Base-by-base conservation (phyloP, 2,329 filamentous ascomycete species). In the Hirsutella thompsonii region DNA sequence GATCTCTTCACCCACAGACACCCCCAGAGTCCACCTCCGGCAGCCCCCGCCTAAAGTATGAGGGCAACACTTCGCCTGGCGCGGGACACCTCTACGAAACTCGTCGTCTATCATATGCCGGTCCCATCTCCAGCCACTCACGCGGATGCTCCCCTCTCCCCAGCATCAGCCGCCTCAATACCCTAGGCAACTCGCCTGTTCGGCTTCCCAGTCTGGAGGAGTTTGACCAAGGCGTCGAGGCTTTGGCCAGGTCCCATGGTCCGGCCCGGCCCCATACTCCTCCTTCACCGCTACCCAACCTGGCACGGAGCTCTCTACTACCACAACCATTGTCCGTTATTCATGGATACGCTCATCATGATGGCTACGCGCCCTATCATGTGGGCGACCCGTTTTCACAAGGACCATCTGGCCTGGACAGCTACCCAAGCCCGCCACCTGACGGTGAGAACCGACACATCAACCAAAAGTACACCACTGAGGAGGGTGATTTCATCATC, bases 401-500 rank as follows among this genome's bases (percentile, higher is more conserved):
- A 3, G 40, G 41, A 20, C 42, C 48, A 21, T 39, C 46, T 16
- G 43, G 43, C 20, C 45, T 55, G 41, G 55, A 55, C 20, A 51
- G 54, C 20, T 60, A 60, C 35, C 59, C 57, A 16, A 60, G 56
- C 40, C 58, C 60, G 11, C 59, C 60, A 5, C 57, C 56, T 0
- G 59, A 62, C 26, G 52, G 51, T 11, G 59, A 64, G 45, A 59
- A 57, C 37, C 51, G 59, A 20, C 61, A 64, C 45, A 63, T 63
- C 46, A 66, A 66, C 49, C 60, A 64, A 38, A 65, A 66, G 49
- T 66, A 66, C 50, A 64, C 61, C 0, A 59, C 57, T 1, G 63
- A 66, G 44, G 60, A 66, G 45, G 61, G 62, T 14, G 62, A 65
- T 47, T 66, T 62, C 41, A 64, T 64, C 51, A 63, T 65, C 44